Evolutionary conservation across 768 basidiomycete species (phyloP), one percentile per base, ranked within the genome.

Genomic region (Antrodiella citrinella): DNA sequence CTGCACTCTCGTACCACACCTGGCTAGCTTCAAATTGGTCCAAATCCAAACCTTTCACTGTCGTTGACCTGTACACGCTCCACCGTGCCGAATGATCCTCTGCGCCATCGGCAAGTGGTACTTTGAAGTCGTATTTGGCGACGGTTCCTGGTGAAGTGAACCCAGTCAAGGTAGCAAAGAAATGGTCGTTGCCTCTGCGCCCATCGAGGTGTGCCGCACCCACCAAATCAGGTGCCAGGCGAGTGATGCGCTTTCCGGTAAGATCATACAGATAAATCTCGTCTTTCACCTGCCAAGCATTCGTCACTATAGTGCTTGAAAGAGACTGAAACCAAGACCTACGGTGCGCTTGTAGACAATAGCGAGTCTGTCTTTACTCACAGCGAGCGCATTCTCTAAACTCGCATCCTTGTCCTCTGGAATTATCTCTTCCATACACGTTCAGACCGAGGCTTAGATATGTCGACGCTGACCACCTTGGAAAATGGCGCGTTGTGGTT

Each of bases 1-100:
- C 90, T 63, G 84, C 86, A 65, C 81, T 82, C n/a, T 71, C 63
- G 58, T 82, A 91, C 83, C 89, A 92, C 18, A 89, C 84, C 67
- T 91, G 89, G 51, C 75, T 73, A 25, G 80, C 70, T 24, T 77
- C 70, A 56, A 91, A 91, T 42, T 91, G 86, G 9, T 81, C 76
- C 0, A 78, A 70, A 45, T 74, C 70, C 26, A 91, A 67, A 3
- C 82, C 84, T 19, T 72, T 72, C 12, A 89, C 75, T 38, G 72
- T 60, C 1, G 81, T 81, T 25, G 74, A 69, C 48, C 80, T 65
- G 63, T 79, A 84, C 19, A 79, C 72, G 23, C 69, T 75, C 79
- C 81, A 83, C 47, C 75, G 72, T n/a, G 67, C 67, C 9, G 63
- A 62, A 43, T 43, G n/a, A 10, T 43, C 41, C 10, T 5, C 41